Conservation (phyloP, 1,284 basidiomycete species). For the Nidula niveotomentosa region DNA sequence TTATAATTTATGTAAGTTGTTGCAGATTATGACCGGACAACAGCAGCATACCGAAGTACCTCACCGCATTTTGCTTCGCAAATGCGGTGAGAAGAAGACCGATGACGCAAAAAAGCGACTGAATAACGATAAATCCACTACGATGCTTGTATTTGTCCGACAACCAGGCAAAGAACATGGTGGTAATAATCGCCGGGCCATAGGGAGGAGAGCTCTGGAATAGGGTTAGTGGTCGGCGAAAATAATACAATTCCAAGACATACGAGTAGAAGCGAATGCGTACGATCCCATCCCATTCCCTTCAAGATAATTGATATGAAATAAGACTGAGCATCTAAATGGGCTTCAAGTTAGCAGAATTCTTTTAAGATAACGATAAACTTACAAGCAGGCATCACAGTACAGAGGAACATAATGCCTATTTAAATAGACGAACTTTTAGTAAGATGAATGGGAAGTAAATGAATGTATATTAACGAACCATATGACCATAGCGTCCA, state of each 20-base stretch:
- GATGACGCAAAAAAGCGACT: constrained; percentile 30
- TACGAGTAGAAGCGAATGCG: constrained; percentile 29
- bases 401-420: constrained; percentile 42
- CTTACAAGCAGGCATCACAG: background rate
- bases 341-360: background rate
- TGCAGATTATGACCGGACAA: background rate
- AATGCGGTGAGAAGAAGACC: constrained; percentile 37
- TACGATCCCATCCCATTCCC: constrained; percentile 31
- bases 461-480: constrained; percentile 10
- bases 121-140: constrained; percentile 34
- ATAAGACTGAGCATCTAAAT: constrained; percentile 35
- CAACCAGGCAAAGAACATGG: constrained; percentile 37
- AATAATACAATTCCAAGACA: constrained; percentile 5
- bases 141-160: constrained; percentile 40
- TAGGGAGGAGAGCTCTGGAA: constrained; percentile 38
- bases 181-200: constrained; percentile 33
- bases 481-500: constrained; percentile 46
- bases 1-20: background rate
- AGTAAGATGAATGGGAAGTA: background rate
- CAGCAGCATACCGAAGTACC: constrained; percentile 35
- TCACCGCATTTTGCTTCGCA: constrained; percentile 27
- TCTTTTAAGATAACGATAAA: background rate
- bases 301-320: constrained; percentile 41
- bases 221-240: constrained; percentile 1
- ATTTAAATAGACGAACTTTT: background rate